A percentile compares a stretch with the other conserved stretches of the same genome.
phyloP scores from a whole-genome alignment of 768 basidiomycete species.

The Phaffia australis region DNA sequence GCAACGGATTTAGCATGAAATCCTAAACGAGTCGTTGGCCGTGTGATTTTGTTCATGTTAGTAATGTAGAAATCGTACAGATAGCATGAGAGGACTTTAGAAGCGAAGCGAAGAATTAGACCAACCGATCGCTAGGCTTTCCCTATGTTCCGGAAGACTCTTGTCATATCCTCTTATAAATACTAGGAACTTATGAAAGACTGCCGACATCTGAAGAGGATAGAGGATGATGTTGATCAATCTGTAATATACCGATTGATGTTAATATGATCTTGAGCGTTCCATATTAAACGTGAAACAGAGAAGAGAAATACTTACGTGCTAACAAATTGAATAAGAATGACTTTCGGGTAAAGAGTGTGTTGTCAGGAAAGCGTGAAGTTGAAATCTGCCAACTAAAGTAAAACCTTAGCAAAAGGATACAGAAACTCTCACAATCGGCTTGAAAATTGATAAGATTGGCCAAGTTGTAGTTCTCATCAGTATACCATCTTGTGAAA shows the following conservation, averaged over 20 bases:
- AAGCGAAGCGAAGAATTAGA: neutral
- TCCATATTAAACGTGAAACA: too few relatives aligned
- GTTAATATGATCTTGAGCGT: slow-evolving; percentile 37
- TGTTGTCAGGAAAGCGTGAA: slow-evolving; percentile 37
- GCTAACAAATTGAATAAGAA: slow-evolving; percentile 15
- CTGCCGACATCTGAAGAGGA: slow-evolving; percentile 40
- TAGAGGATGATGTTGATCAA: slow-evolving; percentile 39
- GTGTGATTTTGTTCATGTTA: neutral
- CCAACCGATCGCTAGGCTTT: slow-evolving; percentile 34
- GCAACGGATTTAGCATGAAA: slow-evolving; percentile 41
- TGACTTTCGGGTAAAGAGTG: slow-evolving; percentile 35
- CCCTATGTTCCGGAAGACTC: slow-evolving; percentile 39
- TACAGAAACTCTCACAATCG: slow-evolving; percentile 17
- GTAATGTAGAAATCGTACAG: neutral
- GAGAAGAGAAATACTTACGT: too few relatives aligned
- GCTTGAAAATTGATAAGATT: neutral
- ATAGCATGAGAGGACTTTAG: neutral
- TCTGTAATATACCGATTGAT: slow-evolving; percentile 33
- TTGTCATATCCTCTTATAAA: slow-evolving; percentile 36
- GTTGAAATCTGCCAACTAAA: neutral
- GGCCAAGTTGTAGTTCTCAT: too few relatives aligned
- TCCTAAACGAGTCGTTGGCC: slow-evolving; percentile 17
- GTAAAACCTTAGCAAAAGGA: slow-evolving; percentile 17
- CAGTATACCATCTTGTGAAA: too few relatives aligned
- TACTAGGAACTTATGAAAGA: slow-evolving; percentile 36